Percentiles rank a stretch among this genome's conserved stretches.
Evolutionary conservation across 352 stramenopile genomes (phyloP).

Genomic region (Phytopythium boreale): DNA sequence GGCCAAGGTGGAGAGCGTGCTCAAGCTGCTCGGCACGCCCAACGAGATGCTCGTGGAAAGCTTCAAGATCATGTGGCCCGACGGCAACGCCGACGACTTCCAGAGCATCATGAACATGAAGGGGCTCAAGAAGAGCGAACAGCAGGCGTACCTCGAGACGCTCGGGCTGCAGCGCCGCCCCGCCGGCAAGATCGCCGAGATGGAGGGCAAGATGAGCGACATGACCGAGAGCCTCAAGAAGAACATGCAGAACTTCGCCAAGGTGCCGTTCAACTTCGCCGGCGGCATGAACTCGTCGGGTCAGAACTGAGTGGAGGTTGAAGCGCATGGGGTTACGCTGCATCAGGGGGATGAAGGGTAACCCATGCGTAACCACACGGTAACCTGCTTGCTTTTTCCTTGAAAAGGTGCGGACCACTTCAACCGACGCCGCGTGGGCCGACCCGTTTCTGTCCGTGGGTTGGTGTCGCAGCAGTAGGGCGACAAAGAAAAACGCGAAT

Average conservation of each 20-base stretch:
- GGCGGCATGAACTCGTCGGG: slow-evolving; percentile 25
- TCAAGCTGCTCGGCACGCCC: slow-evolving; percentile 97
- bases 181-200: slow-evolving; percentile 69
- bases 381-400: not conserved
- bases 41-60: slow-evolving; percentile 95
- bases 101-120: slow-evolving; percentile 96
- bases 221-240: slow-evolving; percentile 85
- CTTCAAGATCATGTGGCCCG: slow-evolving; percentile 96
- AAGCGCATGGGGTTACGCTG: no score
- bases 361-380: not conserved
- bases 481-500: slow-evolving; percentile 5
- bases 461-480: slow-evolving; percentile 3
- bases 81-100: slow-evolving; percentile 91
- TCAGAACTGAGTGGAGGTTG: no score
- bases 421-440: not conserved
- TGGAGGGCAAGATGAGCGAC: slow-evolving; percentile 86
- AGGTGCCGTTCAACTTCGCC: slow-evolving; percentile 68
- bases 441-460: not conserved
- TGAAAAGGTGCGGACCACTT: slow-evolving; percentile 5
- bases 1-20: slow-evolving; percentile 93
- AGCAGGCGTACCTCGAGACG: slow-evolving; percentile 54
- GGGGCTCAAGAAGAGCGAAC: slow-evolving; percentile 83
- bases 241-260: slow-evolving; percentile 85
- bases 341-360: not conserved
- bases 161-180: slow-evolving; percentile 64